A percentile compares a stretch with the other conserved stretches of the same genome.
phyloP scores from a whole-genome alignment of 1,284 basidiomycete genomes.

The Bjerkandera adusta region DNA sequence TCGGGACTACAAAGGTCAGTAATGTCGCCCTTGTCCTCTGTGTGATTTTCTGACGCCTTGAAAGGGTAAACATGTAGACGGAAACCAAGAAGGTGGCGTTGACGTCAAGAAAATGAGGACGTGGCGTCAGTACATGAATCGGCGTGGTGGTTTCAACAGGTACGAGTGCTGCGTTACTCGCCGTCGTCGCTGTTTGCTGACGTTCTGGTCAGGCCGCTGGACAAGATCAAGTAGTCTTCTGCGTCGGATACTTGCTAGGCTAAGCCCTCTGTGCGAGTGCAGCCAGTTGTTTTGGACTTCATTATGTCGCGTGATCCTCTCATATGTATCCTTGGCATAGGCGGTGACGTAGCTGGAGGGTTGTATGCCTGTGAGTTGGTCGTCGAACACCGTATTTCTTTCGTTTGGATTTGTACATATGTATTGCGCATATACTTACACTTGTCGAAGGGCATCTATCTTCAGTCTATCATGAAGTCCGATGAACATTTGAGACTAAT shows the following conservation, averaged over 20 bases:
- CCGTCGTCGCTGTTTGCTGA: slow-evolving; percentile 17
- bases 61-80: slow-evolving; percentile 76
- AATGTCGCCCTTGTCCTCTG: too few relatives aligned
- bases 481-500: slow-evolving; percentile 26
- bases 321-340: background rate
- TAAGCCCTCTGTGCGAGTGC: background rate
- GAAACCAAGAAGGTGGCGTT: slow-evolving; percentile 77
- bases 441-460: background rate
- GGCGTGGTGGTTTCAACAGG: slow-evolving; percentile 93
- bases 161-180: slow-evolving; percentile 23
- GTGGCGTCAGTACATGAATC: slow-evolving; percentile 97
- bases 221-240: slow-evolving; percentile 61
- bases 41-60: slow-evolving; percentile 5
- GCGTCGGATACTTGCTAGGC: too few relatives aligned
- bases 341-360: too few relatives aligned
- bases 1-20: slow-evolving; percentile 91
- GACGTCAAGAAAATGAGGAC: slow-evolving; percentile 87
- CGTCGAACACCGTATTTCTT: too few relatives aligned
- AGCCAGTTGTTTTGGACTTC: background rate
- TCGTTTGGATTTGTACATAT: too few relatives aligned
- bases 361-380: too few relatives aligned
- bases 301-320: background rate
- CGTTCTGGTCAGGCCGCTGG: slow-evolving; percentile 52
- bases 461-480: slow-evolving; percentile 21
- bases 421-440: background rate